Percentiles rank a stretch among this genome's conserved stretches.
Evolutionary conservation across 2,329 filamentous ascomycete species (phyloP).

Genomic region (Colletotrichum sp.): DNA sequence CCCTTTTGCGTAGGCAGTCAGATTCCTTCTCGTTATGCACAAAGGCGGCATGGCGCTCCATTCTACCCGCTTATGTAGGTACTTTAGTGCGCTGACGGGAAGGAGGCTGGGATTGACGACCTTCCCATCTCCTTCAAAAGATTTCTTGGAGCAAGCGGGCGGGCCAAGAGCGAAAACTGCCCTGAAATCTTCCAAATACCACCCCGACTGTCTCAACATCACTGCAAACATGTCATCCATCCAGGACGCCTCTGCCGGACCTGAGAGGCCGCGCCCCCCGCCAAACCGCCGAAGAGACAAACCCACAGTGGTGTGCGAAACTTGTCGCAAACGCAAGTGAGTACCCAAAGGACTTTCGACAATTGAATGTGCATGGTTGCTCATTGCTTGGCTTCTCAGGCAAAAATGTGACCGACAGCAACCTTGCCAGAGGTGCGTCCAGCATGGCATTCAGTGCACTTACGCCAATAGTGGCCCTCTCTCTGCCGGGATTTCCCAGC

Average conservation of each 20-base stretch:
- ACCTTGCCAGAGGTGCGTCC: constrained; percentile 27
- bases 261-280: neutral
- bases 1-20: neutral
- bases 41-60: neutral
- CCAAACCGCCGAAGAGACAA: constrained; percentile 36
- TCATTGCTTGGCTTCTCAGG: constrained; percentile 2
- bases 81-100: neutral
- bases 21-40: neutral
- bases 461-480: constrained; percentile 22
- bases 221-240: neutral
- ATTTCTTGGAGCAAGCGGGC: neutral
- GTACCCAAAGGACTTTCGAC: neutral
- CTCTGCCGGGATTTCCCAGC: neutral
- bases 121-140: neutral
- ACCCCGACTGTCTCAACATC: neutral
- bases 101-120: neutral
- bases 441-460: constrained; percentile 25
- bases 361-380: neutral
- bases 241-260: neutral
- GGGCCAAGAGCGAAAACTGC: neutral
- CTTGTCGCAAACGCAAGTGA: constrained; percentile 39
- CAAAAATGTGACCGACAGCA: constrained; percentile 27
- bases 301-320: constrained; percentile 36
- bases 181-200: neutral
- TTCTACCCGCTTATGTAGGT: neutral